A percentile compares a stretch with the other conserved stretches of the same genome.
Conservation (phyloP, 148 eudicot species). For the Limonium bicolor region DNA sequence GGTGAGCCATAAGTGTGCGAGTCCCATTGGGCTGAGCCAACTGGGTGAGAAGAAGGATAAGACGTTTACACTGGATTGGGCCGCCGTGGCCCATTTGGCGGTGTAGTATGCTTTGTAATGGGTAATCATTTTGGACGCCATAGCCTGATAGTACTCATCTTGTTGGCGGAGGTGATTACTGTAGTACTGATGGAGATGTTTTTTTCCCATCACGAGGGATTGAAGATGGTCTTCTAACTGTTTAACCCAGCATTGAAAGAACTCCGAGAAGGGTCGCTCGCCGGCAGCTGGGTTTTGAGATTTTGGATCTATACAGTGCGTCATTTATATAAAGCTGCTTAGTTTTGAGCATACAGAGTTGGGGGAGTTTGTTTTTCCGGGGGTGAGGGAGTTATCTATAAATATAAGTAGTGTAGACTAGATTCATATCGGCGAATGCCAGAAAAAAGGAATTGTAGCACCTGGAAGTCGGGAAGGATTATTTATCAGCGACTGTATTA, state of each 20-base stretch:
- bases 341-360: no score
- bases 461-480: no score
- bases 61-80: constrained; percentile 28
- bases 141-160: constrained; percentile 6
- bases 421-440: no score
- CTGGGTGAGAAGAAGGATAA: constrained; percentile 34
- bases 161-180: background rate
- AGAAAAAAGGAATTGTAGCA: no score
- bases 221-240: constrained; percentile 39
- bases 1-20: constrained; percentile 43
- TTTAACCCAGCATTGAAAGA: constrained; percentile 32
- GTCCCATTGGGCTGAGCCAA: constrained; percentile 54
- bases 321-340: no score
- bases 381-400: no score
- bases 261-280: constrained; percentile 24
- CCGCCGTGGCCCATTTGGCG: constrained; percentile 60
- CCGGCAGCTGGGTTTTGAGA: background rate
- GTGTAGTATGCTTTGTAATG: constrained; percentile 65
- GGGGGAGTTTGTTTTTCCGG: no score
- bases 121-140: constrained; percentile 30
- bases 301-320: no score
- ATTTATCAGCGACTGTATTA: no score
- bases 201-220: constrained; percentile 10
- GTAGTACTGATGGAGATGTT: background rate
- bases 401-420: no score